Percentiles rank a stretch among this genome's conserved stretches.
These are phyloP conservation scores for Daldinia grandis DNA, from an alignment of 495 filamentous ascomycete species.

Conservation along the genomic window DNA sequence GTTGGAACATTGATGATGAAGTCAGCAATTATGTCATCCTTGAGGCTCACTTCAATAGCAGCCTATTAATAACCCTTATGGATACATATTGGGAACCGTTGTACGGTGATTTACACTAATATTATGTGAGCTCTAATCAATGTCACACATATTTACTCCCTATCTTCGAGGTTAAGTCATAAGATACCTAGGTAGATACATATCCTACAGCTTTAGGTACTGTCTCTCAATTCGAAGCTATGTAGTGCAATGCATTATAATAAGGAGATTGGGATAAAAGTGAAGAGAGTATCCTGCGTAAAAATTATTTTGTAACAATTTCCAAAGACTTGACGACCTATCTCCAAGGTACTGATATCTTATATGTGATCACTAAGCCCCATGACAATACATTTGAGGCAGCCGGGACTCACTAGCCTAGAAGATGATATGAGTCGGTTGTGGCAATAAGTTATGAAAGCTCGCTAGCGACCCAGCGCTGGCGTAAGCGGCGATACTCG, in stretches of 20 bases:
- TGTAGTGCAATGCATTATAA: no score
- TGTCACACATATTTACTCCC: background rate
- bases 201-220: background rate
- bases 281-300: background rate
- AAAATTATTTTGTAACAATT: background rate
- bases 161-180: background rate
- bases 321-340: background rate
- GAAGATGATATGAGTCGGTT: background rate
- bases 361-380: background rate
- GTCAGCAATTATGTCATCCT: slow-evolving; percentile 23
- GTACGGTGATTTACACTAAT: background rate
- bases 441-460: background rate
- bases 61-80: slow-evolving; percentile 6
- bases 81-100: background rate
- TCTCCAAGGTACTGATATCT: no score
- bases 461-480: background rate
- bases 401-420: background rate
- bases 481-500: slow-evolving; percentile 20
- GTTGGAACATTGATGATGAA: background rate
- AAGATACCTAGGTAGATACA: background rate
- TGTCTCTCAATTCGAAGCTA: no score
- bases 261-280: no score
- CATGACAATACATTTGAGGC: background rate
- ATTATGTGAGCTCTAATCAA: slow-evolving; percentile 25
- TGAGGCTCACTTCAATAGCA: slow-evolving; percentile 20